Conservation (phyloP, 2,329 filamentous ascomycete species). For the Stenocarpella maydis region DNA sequence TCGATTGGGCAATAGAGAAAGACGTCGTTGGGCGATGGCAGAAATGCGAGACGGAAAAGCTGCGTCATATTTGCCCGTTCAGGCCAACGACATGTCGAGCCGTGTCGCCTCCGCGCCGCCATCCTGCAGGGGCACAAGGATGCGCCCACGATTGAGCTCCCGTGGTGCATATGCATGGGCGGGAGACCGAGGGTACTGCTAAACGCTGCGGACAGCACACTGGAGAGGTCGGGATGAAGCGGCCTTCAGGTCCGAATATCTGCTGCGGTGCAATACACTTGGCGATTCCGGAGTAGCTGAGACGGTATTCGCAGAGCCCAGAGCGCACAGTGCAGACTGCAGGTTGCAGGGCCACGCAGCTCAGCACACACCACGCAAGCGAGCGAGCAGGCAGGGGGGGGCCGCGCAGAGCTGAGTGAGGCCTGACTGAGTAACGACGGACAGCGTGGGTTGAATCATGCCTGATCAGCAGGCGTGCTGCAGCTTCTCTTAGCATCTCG, state of each 20-base stretch:
- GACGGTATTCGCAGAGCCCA: background rate
- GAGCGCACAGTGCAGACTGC: background rate
- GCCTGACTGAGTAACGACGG: background rate
- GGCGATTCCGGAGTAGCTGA: background rate
- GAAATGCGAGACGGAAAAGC: background rate
- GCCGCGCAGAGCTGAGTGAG: background rate
- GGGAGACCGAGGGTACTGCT: background rate
- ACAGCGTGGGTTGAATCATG: background rate
- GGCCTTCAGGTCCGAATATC: background rate
- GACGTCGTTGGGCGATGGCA: background rate
- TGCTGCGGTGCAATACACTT: constrained; percentile 8
- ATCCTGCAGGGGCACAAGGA: constrained; percentile 16
- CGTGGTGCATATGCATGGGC: background rate
- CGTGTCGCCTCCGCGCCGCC: constrained; percentile 13
- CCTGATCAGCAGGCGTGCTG: background rate
- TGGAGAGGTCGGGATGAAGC: background rate
- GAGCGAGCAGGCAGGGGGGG: background rate
- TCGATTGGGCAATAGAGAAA: too few species aligned
- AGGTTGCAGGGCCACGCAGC: background rate
- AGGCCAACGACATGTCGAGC: constrained; percentile 5
- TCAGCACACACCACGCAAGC: background rate
- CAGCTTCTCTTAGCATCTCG: background rate
- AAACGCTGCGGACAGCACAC: background rate
- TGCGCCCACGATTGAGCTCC: constrained; percentile 13
- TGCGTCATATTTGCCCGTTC: constrained; percentile 11